These are phyloP conservation scores for Aspergillus affinis DNA, from an alignment of 495 filamentous ascomycete genomes.

Conservation along the genomic window DNA sequence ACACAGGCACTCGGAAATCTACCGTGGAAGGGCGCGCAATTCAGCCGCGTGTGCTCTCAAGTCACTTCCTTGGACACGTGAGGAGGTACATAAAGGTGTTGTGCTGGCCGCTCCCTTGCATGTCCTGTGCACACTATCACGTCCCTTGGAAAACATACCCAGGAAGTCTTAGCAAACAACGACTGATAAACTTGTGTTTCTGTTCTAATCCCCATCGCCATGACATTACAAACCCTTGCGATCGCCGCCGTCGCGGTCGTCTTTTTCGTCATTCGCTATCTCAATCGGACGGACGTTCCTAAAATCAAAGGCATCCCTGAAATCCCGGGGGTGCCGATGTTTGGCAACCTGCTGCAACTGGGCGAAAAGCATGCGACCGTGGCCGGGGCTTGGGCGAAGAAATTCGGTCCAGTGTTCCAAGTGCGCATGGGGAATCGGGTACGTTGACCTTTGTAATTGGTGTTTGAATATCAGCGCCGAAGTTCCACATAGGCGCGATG, in stretches of 20 bases:
- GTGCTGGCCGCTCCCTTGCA: no score
- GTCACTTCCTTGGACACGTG: no score
- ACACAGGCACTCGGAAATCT: background rate
- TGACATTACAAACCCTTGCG: conserved; percentile 46
- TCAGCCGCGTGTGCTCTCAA: no score
- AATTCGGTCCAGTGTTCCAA: conserved; percentile 67
- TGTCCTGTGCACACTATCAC: no score
- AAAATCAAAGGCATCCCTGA: conserved; percentile 65
- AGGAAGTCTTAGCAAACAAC: background rate
- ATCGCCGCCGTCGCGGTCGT: conserved; percentile 42
- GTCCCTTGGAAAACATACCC: background rate
- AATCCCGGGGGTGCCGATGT: conserved; percentile 61
- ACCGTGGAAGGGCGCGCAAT: background rate
- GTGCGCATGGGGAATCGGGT: conserved; percentile 65
- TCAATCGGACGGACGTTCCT: conserved; percentile 58
- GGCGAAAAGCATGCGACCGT: conserved; percentile 55
- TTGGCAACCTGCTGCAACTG: conserved; percentile 63
- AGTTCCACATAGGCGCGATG: background rate
- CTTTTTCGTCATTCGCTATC: conserved; percentile 53
- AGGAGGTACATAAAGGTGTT: no score
- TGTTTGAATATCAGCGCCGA: background rate
- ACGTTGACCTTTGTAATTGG: conserved; percentile 7
- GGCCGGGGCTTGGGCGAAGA: conserved; percentile 54
- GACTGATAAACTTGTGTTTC: no score
- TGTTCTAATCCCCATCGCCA: conserved; percentile 12